Base-by-base conservation (phyloP, 2,329 filamentous ascomycete genomes). In the Claviceps sp. region DNA sequence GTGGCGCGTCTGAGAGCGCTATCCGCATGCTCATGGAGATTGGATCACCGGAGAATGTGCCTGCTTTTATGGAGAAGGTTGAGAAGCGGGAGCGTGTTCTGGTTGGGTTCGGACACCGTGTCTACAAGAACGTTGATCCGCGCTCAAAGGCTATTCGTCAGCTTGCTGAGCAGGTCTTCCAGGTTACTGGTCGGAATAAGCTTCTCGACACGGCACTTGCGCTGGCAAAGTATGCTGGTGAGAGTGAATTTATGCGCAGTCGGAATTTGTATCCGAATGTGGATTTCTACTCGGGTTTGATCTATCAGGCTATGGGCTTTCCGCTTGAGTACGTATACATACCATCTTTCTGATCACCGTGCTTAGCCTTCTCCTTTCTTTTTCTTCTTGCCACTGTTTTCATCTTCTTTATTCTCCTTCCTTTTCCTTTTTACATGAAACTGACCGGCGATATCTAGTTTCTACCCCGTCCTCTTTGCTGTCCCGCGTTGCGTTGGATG, bases 1-100 rank as follows among this genome's bases (percentile, higher is more conserved):
- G 76, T 52, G 78, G 77, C n/a, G 78, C 78, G 3, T 77, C 75
- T 0, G 78, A 81, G 56, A 71, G 72, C 22, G 77, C 77, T 0
- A 78, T 79, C 59, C 71, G 73, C 47, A 74, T 74, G 67, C 65
- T 79, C 4, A 72, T 72, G 57, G 68, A 73, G 56, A 74, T 79
- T 51, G 75, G 74, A 16, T 69, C 64, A 1, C 69, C 71, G 2
- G 72, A 75, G 44, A 75, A 75, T 40, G 74, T 78, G 4, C 73
- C 74, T 0, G 65, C 63, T 0, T 72, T 76, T 51, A 75, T 79
- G 62, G 61, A 67, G 2, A 67, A 70, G 42, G 76, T 78, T 0
- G 75, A 78, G 62, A 65, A 59, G 56, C 67, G 72, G 4, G 73
- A 79, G 61, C 66, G 70, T 7, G 72, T 77, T 7, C 68, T 79